A percentile compares a stretch with the other conserved stretches of the same genome.
phyloP scores from a whole-genome alignment of 495 filamentous ascomycete species.

The Daldinia vernicosa region DNA sequence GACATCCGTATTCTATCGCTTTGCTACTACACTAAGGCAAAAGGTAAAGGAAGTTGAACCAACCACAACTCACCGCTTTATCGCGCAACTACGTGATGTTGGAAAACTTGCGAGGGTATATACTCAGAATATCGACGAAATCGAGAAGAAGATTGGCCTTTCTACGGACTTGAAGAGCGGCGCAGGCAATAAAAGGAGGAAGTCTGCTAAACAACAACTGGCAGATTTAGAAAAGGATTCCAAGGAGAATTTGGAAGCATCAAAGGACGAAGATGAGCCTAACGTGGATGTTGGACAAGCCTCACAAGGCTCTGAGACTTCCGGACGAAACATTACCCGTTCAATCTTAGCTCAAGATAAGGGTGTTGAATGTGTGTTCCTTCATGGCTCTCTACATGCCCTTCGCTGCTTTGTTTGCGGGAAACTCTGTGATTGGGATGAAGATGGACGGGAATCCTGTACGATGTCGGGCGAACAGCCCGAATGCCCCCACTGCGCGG shows the following conservation, averaged over 20 bases:
- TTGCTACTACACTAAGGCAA: conserved; percentile 68
- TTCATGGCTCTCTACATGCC: conserved; percentile 69
- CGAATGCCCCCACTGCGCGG: conserved; percentile 67
- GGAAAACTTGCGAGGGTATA: conserved; percentile 72
- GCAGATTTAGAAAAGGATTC: conserved; percentile 27
- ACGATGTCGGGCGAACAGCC: conserved; percentile 68
- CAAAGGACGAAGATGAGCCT: conserved; percentile 6
- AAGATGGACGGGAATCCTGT: conserved; percentile 55
- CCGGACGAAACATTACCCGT: conserved; percentile 49
- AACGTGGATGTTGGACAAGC: conserved; percentile 20
- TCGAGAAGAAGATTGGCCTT: conserved; percentile 72
- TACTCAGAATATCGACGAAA: conserved; percentile 76
- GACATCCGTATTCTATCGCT: conserved; percentile 73
- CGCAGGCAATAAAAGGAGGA: conserved; percentile 61
- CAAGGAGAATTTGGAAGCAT: conserved; percentile 27
- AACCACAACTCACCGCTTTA: conserved; percentile 67
- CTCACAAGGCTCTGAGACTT: conserved; percentile 32
- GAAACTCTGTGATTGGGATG: conserved; percentile 67
- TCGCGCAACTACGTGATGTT: conserved; percentile 67
- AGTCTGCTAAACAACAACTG: conserved; percentile 32
- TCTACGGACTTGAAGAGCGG: conserved; percentile 62
- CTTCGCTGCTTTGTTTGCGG: conserved; percentile 72
- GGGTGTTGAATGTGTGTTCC: conserved; percentile 69
- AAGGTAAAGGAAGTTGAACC: conserved; percentile 66
- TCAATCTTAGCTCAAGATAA: conserved; percentile 35